These are phyloP conservation scores for Perilla frutescens DNA, from an alignment of 257 asterid genomes.

Conservation along the genomic window DNA sequence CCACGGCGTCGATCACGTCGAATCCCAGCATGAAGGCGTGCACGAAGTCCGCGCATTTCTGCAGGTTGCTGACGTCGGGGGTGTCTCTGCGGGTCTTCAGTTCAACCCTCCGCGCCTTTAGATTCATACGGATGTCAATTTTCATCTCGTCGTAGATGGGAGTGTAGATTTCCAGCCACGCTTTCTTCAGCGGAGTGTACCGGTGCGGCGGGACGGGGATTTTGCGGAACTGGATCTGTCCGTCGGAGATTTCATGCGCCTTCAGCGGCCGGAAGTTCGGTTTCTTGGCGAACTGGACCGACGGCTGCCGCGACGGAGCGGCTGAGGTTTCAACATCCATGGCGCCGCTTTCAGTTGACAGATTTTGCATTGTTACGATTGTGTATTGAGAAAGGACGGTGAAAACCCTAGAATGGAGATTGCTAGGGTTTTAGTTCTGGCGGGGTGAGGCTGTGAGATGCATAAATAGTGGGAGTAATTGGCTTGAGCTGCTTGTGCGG, in stretches of 20 bases:
- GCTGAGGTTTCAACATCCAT: slow-evolving; percentile 57
- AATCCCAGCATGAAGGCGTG: slow-evolving; percentile 92
- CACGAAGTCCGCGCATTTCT: slow-evolving; percentile 87
- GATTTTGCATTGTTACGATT: slow-evolving; percentile 23
- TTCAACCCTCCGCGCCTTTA: slow-evolving; percentile 83
- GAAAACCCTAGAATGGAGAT: slow-evolving; percentile 27
- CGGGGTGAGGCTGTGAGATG: background rate
- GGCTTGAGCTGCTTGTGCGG: background rate
- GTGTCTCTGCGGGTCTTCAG: slow-evolving; percentile 82
- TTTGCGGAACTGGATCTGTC: slow-evolving; percentile 80
- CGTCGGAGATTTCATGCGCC: slow-evolving; percentile 79
- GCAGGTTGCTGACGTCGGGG: slow-evolving; percentile 86
- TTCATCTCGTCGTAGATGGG: slow-evolving; percentile 78
- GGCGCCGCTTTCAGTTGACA: slow-evolving; percentile 14
- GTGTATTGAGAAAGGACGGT: background rate
- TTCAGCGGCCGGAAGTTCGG: slow-evolving; percentile 74
- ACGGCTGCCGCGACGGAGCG: slow-evolving; percentile 14
- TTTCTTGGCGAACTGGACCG: slow-evolving; percentile 50
- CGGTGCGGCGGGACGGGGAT: slow-evolving; percentile 75
- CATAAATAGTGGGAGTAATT: background rate
- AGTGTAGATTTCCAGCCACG: slow-evolving; percentile 79
- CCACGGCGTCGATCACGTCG: slow-evolving; percentile 68
- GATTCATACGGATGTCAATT: slow-evolving; percentile 87
- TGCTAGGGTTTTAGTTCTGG: slow-evolving; percentile 21
- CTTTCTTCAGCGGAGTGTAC: slow-evolving; percentile 78